Conservation (phyloP, 2,329 filamentous ascomycete species). For the Ophiostoma triangulosporum region DNA sequence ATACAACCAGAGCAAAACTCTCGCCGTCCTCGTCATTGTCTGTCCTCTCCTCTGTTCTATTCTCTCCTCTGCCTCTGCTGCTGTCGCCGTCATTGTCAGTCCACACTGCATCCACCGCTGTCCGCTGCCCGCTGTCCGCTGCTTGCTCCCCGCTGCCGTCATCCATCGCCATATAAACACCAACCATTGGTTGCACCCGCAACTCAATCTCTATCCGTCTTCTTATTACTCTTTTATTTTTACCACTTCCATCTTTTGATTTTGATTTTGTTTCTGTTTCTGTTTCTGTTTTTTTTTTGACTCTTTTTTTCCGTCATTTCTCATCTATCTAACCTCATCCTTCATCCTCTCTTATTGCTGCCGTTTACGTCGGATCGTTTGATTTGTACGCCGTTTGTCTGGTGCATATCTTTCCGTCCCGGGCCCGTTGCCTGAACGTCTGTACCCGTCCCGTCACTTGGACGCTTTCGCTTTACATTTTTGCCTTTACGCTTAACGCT, state of each 20-base stretch:
- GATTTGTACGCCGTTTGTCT: conserved; percentile 9
- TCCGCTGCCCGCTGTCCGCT: not conserved
- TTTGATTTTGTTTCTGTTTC: not conserved
- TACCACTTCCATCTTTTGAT: not conserved
- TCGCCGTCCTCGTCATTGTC: not conserved
- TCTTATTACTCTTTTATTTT: not conserved
- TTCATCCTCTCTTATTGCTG: not conserved
- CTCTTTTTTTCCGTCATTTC: not conserved
- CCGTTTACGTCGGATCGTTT: conserved; percentile 4
- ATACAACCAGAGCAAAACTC: not conserved
- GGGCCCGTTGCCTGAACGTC: conserved; percentile 3
- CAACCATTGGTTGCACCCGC: conserved; percentile 1
- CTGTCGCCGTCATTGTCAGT: no score
- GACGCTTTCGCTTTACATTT: not conserved
- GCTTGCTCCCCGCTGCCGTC: not conserved
- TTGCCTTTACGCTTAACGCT: not conserved
- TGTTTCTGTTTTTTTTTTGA: not conserved
- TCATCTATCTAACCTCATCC: not conserved
- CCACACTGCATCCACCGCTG: no score
- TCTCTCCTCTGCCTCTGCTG: not conserved
- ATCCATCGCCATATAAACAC: not conserved
- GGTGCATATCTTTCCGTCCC: conserved; percentile 10
- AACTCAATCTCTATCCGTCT: not conserved
- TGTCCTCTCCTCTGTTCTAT: not conserved
- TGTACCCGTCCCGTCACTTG: conserved; percentile 5